Evolutionary conservation across 2,329 filamentous ascomycete species (phyloP).

Genomic region (Domatiomyces catenatus): DNA sequence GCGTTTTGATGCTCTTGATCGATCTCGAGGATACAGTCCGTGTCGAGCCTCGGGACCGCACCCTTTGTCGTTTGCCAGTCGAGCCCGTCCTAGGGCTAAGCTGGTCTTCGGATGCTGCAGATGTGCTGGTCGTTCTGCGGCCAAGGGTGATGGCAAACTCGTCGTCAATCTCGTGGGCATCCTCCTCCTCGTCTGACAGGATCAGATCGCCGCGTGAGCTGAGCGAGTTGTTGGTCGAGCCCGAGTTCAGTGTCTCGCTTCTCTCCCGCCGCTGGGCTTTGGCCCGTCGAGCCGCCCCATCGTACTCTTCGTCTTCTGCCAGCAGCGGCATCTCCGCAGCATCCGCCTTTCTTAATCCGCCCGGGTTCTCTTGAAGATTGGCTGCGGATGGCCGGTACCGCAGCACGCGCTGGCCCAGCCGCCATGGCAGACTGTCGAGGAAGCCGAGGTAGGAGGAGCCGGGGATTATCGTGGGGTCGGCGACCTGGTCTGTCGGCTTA

Average conservation of each 20-base stretch:
- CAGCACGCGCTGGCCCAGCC: constrained; percentile 59
- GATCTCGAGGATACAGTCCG: constrained; percentile 32
- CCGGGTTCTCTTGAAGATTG: constrained; percentile 75
- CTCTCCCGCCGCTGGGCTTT: constrained; percentile 41
- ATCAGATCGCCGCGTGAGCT: constrained; percentile 82
- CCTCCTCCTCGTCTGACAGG: constrained; percentile 82
- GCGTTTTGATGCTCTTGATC: constrained; percentile 15
- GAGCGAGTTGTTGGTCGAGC: constrained; percentile 68
- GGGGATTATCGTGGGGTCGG: constrained; percentile 77
- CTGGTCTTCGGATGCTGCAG: constrained; percentile 45
- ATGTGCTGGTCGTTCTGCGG: constrained; percentile 43
- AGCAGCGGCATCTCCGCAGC: constrained; percentile 57
- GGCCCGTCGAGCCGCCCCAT: constrained; percentile 12
- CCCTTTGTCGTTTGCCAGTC: not conserved
- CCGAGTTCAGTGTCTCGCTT: constrained; percentile 65
- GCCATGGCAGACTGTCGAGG: constrained; percentile 68
- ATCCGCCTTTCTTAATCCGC: constrained; percentile 31
- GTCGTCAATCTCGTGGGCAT: constrained; percentile 82
- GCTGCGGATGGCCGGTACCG: constrained; percentile 84
- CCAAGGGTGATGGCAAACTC: constrained; percentile 78
- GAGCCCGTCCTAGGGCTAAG: constrained; percentile 49
- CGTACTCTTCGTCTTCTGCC: constrained; percentile 41
- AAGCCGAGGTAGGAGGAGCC: constrained; percentile 77
- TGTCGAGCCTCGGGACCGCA: constrained; percentile 30
- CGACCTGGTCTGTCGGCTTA: constrained; percentile 42